Evolutionary conservation across 2,329 filamentous ascomycete species (phyloP).

Genomic region (Dothistroma septosporum): DNA sequence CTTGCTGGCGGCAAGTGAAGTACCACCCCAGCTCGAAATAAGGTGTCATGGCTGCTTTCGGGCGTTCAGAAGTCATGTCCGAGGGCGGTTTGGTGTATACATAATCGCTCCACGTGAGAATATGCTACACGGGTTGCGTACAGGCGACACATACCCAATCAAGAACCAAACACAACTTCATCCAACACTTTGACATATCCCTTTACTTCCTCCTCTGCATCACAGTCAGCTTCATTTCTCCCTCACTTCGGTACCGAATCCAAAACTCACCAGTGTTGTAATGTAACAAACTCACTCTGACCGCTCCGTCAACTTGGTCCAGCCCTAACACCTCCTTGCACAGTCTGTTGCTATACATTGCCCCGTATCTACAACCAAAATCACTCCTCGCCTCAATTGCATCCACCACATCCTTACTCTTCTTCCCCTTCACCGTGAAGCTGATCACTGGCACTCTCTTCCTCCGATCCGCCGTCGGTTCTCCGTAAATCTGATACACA

Average conservation of each 20-base stretch:
- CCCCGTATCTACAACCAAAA: conserved; percentile 63
- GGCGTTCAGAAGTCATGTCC: neutral
- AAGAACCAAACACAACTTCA: conserved; percentile 34
- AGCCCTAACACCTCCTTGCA: conserved; percentile 54
- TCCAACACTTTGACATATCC: conserved; percentile 52
- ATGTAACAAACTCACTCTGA: conserved; percentile 67
- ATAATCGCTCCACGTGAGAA: neutral
- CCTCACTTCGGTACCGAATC: neutral
- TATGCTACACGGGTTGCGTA: neutral
- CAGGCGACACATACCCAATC: neutral
- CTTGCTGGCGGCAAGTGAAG: conserved; percentile 13
- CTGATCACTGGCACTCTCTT: conserved; percentile 63
- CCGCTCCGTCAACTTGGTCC: conserved; percentile 58
- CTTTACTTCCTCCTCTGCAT: conserved; percentile 54
- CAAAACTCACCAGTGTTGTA: conserved; percentile 63
- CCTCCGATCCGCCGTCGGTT: conserved; percentile 45
- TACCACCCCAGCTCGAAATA: neutral
- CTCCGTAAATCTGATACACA: conserved; percentile 55
- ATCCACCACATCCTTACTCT: conserved; percentile 57
- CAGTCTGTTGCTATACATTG: conserved; percentile 65
- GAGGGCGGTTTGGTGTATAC: neutral
- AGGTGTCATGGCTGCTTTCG: neutral
- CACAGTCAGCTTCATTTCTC: conserved; percentile 6
- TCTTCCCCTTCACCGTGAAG: conserved; percentile 57
- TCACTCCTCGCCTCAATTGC: conserved; percentile 56